Percentiles rank a stretch among this genome's conserved stretches.
Conservation (phyloP, 169 alveolate genomes). For the Cryptosporidium viatorum region DNA sequence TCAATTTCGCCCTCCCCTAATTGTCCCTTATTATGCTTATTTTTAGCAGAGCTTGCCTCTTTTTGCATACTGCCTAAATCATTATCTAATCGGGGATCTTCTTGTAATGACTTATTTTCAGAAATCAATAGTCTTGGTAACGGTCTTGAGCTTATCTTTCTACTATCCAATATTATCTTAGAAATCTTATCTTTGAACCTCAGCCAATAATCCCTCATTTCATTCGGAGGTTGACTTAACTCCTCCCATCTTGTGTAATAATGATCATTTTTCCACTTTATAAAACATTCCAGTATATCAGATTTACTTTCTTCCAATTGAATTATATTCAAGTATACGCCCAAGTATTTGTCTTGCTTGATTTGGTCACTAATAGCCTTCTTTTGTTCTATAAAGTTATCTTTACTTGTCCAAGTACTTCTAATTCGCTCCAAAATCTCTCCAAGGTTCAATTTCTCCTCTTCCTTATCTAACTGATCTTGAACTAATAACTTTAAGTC, state of each 20-base stretch:
- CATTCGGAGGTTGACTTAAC: slow-evolving; percentile 34
- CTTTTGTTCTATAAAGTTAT: background rate
- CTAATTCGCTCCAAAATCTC: slow-evolving; percentile 15
- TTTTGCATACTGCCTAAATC: background rate
- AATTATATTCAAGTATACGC: slow-evolving; percentile 23
- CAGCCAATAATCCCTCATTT: slow-evolving; percentile 38
- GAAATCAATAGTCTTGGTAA: slow-evolving; percentile 31
- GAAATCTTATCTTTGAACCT: slow-evolving; percentile 49
- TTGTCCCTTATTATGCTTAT: background rate
- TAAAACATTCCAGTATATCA: slow-evolving; percentile 51
- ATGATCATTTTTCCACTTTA: slow-evolving; percentile 73
- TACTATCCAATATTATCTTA: slow-evolving; percentile 26
- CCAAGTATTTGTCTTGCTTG: slow-evolving; percentile 8
- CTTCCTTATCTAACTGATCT: slow-evolving; percentile 12
- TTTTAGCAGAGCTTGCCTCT: background rate
- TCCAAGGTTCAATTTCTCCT: background rate
- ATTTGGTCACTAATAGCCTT: background rate
- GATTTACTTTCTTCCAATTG: slow-evolving; percentile 12
- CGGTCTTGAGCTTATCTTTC: slow-evolving; percentile 46
- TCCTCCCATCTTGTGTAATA: slow-evolving; percentile 70
- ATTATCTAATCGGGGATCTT: background rate
- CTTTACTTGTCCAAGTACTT: background rate
- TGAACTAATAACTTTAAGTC: slow-evolving; percentile 27
- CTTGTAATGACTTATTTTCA: background rate
- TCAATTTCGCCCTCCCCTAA: background rate